A percentile compares a stretch with the other conserved stretches of the same genome.
Evolutionary conservation across 352 stramenopile species (phyloP).

Genomic region (Plasmopara viticola): DNA sequence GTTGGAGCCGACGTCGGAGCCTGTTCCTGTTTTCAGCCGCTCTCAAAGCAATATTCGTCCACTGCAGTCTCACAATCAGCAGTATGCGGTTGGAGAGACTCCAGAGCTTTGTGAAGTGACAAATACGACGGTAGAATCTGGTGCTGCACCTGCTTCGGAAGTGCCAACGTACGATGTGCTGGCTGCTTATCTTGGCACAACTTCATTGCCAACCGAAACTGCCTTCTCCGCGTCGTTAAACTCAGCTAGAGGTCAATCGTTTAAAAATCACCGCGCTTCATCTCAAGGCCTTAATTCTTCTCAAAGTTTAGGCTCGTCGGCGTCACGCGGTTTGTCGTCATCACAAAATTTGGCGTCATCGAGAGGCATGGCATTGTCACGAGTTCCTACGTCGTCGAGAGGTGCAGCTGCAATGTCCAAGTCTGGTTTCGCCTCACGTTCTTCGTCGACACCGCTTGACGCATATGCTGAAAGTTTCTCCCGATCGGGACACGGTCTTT

Average conservation of each 20-base stretch:
- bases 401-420: constrained; percentile 15
- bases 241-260: constrained; percentile 11
- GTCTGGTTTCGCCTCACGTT: constrained; percentile 14
- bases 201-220: constrained; percentile 9
- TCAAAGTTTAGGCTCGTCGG: constrained; percentile 8
- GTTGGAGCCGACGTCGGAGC: constrained; percentile 25
- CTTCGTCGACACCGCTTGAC: constrained; percentile 27
- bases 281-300: constrained; percentile 19
- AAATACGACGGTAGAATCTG: constrained; percentile 8
- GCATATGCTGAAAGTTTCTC: constrained; percentile 22
- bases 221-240: constrained; percentile 15
- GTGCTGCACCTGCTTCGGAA: constrained; percentile 16
- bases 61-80: constrained; percentile 29
- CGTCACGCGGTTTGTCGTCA: constrained; percentile 7
- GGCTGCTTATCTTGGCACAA: constrained; percentile 31
- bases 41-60: constrained; percentile 15
- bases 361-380: constrained; percentile 13
- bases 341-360: constrained; percentile 14
- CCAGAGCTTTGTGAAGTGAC: constrained; percentile 12
- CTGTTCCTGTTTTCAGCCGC: constrained; percentile 9
- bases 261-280: constrained; percentile 6
- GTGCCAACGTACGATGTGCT: constrained; percentile 35
- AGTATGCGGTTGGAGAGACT: constrained; percentile 30
- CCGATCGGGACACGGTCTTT: constrained; percentile 11
- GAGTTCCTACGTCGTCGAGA: constrained; percentile 22